Evolutionary conservation across 2,329 filamentous ascomycete species (phyloP).

Genomic region (Hymenotorrendiella dingleyae): DNA sequence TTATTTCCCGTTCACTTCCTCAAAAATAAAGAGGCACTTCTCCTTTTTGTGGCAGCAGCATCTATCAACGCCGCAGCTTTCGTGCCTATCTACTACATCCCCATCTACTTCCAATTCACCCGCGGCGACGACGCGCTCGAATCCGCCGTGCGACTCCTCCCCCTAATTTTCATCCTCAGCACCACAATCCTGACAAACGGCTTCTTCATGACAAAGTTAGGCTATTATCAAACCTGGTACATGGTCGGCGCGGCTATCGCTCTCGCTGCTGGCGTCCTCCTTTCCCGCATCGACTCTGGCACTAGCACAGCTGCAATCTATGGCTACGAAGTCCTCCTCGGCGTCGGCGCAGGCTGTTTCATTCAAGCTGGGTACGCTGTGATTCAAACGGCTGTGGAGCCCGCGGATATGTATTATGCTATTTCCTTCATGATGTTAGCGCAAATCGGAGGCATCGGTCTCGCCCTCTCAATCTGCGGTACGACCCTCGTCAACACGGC

Average conservation of each 20-base stretch:
- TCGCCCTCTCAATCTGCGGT: slow-evolving; percentile 34
- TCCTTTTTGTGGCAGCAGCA: slow-evolving; percentile 38
- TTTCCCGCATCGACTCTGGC: slow-evolving; percentile 16
- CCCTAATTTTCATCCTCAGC: slow-evolving; percentile 32
- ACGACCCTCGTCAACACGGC: slow-evolving; percentile 34
- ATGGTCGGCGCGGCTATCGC: slow-evolving; percentile 31
- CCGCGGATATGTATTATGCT: slow-evolving; percentile 27
- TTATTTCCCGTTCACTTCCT: slow-evolving; percentile 13
- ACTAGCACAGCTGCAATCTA: slow-evolving; percentile 27
- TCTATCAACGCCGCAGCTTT: slow-evolving; percentile 31
- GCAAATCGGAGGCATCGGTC: slow-evolving; percentile 32
- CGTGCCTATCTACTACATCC: slow-evolving; percentile 36
- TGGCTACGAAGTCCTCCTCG: slow-evolving; percentile 35
- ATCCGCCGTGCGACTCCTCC: slow-evolving; percentile 33
- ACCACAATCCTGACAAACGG: slow-evolving; percentile 31
- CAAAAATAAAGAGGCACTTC: too few species aligned
- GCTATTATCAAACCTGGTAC: slow-evolving; percentile 37
- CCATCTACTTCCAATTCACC: slow-evolving; percentile 47
- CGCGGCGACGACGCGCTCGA: slow-evolving; percentile 42
- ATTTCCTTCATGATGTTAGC: slow-evolving; percentile 36
- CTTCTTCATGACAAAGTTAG: slow-evolving; percentile 29
- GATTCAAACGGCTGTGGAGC: slow-evolving; percentile 31
- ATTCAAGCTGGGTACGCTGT: slow-evolving; percentile 32
- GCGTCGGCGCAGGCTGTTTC: slow-evolving; percentile 34
- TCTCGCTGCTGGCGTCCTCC: slow-evolving; percentile 26